Evolutionary conservation across 2,329 filamentous ascomycete genomes (phyloP).

Genomic region (Cordyceps tenuipes): DNA sequence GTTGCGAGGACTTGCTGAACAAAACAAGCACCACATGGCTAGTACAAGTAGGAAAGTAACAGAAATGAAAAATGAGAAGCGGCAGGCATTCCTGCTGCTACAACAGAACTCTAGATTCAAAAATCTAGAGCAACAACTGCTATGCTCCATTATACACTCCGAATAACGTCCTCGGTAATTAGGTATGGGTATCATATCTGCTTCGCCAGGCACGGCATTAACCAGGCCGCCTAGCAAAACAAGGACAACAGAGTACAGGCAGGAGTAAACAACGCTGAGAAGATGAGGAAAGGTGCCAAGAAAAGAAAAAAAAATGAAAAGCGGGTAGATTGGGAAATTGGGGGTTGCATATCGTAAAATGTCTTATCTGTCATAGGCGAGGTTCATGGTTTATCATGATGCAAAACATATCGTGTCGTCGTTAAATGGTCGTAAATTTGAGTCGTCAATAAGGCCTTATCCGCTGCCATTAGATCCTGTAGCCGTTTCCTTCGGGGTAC

Average conservation of each 20-base stretch:
- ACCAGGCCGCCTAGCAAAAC: slow-evolving; percentile 10
- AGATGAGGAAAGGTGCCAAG: slow-evolving; percentile 7
- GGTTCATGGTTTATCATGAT: slow-evolving; percentile 5
- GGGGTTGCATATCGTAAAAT: slow-evolving; percentile 8
- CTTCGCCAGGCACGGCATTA: slow-evolving; percentile 9
- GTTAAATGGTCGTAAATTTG: slow-evolving; percentile 10
- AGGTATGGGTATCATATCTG: slow-evolving; percentile 11
- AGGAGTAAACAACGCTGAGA: slow-evolving; percentile 18
- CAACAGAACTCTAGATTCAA: background rate
- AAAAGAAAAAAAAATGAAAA: slow-evolving; percentile 6
- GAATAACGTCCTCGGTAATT: slow-evolving; percentile 7
- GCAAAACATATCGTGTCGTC: slow-evolving; percentile 7
- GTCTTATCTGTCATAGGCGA: background rate
- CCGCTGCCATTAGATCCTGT: background rate
- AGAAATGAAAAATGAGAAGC: slow-evolving; percentile 13
- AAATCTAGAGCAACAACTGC: slow-evolving; percentile 1
- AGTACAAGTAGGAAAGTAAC: slow-evolving; percentile 21
- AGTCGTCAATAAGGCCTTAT: background rate
- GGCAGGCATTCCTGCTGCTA: background rate
- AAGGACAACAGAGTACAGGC: slow-evolving; percentile 15
- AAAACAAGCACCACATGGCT: slow-evolving; percentile 13
- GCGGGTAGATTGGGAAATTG: slow-evolving; percentile 15
- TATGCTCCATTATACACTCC: slow-evolving; percentile 10
- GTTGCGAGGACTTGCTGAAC: slow-evolving; percentile 11
- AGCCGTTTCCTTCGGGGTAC: slow-evolving; percentile 12